phyloP scores from a whole-genome alignment of 352 stramenopile species.

The Phytophthora pluvialis region DNA sequence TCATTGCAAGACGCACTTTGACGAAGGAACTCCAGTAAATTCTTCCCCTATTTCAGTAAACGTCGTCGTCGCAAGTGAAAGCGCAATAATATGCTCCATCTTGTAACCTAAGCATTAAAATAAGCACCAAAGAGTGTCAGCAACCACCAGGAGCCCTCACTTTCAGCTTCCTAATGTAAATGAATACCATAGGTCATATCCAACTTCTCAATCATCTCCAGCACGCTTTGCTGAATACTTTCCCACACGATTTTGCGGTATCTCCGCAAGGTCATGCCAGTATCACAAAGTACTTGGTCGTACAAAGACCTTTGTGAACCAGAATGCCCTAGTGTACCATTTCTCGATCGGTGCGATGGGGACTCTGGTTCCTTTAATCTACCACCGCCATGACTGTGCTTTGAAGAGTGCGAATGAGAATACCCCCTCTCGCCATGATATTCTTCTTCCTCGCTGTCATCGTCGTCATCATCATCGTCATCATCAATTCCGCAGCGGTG shows the following conservation, averaged over 20 bases:
- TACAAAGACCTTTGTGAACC: conserved; percentile 51
- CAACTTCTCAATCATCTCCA: conserved; percentile 76
- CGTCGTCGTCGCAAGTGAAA: conserved; percentile 75
- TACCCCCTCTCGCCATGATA: conserved; percentile 49
- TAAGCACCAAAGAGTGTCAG: conserved; percentile 19
- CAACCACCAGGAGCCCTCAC: not conserved
- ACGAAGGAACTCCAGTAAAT: conserved; percentile 74
- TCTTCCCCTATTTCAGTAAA: conserved; percentile 89
- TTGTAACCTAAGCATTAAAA: conserved; percentile 65
- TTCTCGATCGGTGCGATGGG: conserved; percentile 41
- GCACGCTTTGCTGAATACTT: conserved; percentile 82
- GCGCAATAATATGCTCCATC: conserved; percentile 86
- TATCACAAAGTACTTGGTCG: conserved; percentile 76
- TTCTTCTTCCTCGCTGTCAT: conserved; percentile 62
- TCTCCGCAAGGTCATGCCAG: conserved; percentile 75
- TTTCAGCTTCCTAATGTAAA: not conserved
- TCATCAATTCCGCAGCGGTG: conserved; percentile 86
- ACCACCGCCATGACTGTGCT: conserved; percentile 10
- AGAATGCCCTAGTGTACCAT: conserved; percentile 39
- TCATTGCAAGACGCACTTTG: conserved; percentile 53
- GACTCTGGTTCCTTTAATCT: conserved; percentile 27
- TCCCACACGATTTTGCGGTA: conserved; percentile 90
- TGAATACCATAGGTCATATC: conserved; percentile 71
- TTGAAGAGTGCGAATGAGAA: conserved; percentile 30
- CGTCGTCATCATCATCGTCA: conserved; percentile 78